These are phyloP conservation scores for Pseudocercospora pini-densiflorae DNA, from an alignment of 2,329 filamentous ascomycete genomes.

Conservation along the genomic window DNA sequence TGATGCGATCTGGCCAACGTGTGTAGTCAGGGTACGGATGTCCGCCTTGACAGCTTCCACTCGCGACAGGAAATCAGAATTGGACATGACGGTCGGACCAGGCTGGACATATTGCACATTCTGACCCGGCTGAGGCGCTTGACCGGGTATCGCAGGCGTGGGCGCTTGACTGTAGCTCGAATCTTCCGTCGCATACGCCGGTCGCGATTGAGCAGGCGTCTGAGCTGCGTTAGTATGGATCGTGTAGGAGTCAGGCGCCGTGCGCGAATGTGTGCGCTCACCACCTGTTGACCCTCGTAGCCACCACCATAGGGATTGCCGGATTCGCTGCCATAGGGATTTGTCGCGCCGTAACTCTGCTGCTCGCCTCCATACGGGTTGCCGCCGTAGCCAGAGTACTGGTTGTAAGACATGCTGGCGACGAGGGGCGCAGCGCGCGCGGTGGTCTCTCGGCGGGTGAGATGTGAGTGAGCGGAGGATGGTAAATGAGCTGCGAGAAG, in stretches of 20 bases:
- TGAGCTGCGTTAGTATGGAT: not conserved
- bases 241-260: conserved; percentile 3
- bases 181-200: conserved; percentile 5
- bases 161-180: conserved; percentile 17
- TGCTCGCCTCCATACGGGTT: conserved; percentile 71
- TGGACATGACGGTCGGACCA: conserved; percentile 56
- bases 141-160: conserved; percentile 32
- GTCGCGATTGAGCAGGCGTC: conserved; percentile 4
- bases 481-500: not conserved
- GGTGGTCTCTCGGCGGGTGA: conserved; percentile 14
- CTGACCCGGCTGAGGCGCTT: conserved; percentile 60
- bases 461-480: not conserved
- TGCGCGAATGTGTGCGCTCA: conserved; percentile 1
- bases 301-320: conserved; percentile 46
- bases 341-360: conserved; percentile 45
- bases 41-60: conserved; percentile 69
- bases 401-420: conserved; percentile 59
- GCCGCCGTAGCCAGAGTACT: conserved; percentile 61
- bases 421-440: conserved; percentile 14
- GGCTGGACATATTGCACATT: conserved; percentile 48
- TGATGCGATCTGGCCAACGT: conserved; percentile 69
- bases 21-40: conserved; percentile 68
- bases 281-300: conserved; percentile 25
- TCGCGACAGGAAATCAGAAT: conserved; percentile 70
- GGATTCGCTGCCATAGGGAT: conserved; percentile 40